phyloP scores from a whole-genome alignment of 2,329 filamentous ascomycete species.

The Dactylellina leptospora region DNA sequence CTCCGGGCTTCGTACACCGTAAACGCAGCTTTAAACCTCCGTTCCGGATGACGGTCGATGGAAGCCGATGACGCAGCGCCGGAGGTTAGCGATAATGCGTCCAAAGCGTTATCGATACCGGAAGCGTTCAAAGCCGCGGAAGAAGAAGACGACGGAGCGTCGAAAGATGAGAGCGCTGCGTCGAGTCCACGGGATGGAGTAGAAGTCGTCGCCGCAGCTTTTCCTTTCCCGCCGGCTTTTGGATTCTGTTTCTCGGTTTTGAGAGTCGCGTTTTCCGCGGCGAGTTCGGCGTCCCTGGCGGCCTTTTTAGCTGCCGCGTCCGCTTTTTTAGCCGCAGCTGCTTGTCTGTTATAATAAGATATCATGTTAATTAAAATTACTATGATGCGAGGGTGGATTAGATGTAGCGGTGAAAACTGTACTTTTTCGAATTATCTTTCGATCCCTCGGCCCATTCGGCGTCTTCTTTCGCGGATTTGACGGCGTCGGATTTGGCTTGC shows the following conservation, averaged over 20 bases:
- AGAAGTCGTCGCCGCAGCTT: constrained; percentile 77
- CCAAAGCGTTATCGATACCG: constrained; percentile 92
- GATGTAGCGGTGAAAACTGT: constrained; percentile 58
- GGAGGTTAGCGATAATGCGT: constrained; percentile 77
- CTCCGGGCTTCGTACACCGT: constrained; percentile 82
- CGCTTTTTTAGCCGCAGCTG: constrained; percentile 79
- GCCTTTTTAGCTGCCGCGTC: constrained; percentile 88
- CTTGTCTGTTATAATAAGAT: constrained; percentile 69
- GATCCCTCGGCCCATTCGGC: constrained; percentile 84
- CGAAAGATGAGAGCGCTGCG: constrained; percentile 64
- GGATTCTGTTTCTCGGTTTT: constrained; percentile 75
- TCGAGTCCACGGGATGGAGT: constrained; percentile 63
- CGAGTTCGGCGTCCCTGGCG: constrained; percentile 82
- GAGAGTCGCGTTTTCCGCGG: constrained; percentile 79
- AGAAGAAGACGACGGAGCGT: constrained; percentile 59
- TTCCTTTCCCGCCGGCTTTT: constrained; percentile 68
- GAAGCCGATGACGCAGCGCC: constrained; percentile 69
- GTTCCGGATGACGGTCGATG: constrained; percentile 87
- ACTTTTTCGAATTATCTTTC: constrained; percentile 90
- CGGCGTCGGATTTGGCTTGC: constrained; percentile 46
- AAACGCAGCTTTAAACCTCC: constrained; percentile 85
- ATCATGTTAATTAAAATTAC: neutral
- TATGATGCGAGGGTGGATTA: neutral
- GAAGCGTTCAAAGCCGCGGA: constrained; percentile 72
- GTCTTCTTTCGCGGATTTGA: constrained; percentile 72